Conservation (phyloP, 1,139 yeast genomes). For the Hemisphaericaspora lyxosophila region DNA sequence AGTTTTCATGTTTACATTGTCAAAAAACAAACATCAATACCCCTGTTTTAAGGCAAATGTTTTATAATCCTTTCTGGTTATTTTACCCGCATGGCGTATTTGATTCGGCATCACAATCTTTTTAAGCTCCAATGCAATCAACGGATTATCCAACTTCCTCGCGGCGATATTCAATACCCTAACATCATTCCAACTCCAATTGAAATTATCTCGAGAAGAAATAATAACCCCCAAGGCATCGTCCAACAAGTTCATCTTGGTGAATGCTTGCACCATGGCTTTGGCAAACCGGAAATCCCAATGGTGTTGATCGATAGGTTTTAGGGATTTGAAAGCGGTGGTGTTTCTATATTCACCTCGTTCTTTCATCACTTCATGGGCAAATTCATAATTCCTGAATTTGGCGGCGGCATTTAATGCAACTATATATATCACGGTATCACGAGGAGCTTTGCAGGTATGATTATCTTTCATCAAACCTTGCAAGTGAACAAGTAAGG, state of each 20-base stretch:
- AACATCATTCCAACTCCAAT: slow-evolving; percentile 67
- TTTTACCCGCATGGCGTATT: slow-evolving; percentile 39
- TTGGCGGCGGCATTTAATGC: slow-evolving; percentile 67
- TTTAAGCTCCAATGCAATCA: slow-evolving; percentile 35
- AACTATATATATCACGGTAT: slow-evolving; percentile 56
- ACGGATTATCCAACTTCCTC: slow-evolving; percentile 48
- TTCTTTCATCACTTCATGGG: slow-evolving; percentile 70
- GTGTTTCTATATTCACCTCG: slow-evolving; percentile 73
- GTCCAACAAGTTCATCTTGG: slow-evolving; percentile 50
- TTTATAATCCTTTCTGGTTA: slow-evolving; percentile 33
- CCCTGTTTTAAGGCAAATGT: slow-evolving; percentile 35
- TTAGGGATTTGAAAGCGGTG: slow-evolving; percentile 38
- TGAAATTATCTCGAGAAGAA: slow-evolving; percentile 66
- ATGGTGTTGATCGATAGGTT: slow-evolving; percentile 38
- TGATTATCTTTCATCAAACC: slow-evolving; percentile 1
- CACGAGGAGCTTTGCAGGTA: slow-evolving; percentile 41
- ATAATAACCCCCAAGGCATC: slow-evolving; percentile 71
- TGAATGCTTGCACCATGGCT: slow-evolving; percentile 56
- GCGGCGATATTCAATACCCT: slow-evolving; percentile 49
- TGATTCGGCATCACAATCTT: slow-evolving; percentile 37
- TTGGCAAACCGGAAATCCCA: slow-evolving; percentile 71
- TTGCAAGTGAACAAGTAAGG: slow-evolving; percentile 21
- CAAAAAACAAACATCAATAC: slow-evolving; percentile 21
- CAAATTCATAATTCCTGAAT: slow-evolving; percentile 53
- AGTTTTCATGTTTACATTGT: too few species aligned